Conservation (phyloP, 208 protist species). For the Leishmania lainsoni region DNA sequence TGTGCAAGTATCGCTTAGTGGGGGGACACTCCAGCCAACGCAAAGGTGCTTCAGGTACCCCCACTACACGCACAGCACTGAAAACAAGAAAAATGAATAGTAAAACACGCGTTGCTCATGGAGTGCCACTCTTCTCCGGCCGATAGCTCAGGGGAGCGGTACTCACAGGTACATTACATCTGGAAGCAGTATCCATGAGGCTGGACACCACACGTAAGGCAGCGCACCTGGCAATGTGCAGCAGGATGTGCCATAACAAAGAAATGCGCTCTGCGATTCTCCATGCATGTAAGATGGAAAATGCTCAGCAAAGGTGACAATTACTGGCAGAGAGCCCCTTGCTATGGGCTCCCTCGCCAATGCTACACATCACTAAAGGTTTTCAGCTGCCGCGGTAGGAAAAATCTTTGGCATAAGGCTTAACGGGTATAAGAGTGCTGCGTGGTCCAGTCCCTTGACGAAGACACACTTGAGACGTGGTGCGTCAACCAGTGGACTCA, state of each 20-base stretch:
- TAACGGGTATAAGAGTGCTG: not conserved
- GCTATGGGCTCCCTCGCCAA: not conserved
- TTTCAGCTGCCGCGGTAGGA: not conserved
- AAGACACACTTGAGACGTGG: slow-evolving; percentile 10
- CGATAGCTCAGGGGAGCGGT: not conserved
- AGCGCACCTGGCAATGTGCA: not conserved
- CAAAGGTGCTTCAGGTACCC: not conserved
- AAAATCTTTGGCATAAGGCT: slow-evolving; percentile 5
- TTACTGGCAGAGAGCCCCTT: not conserved
- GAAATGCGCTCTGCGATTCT: not conserved
- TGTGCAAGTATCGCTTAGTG: not conserved
- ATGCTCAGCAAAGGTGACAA: not conserved
- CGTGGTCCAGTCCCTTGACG: not conserved
- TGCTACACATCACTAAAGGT: not conserved
- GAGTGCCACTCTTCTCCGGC: not conserved
- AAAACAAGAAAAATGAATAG: not conserved
- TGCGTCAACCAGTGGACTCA: slow-evolving; percentile 10
- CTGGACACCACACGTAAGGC: not conserved
- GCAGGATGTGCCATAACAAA: not conserved
- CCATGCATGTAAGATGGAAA: too few relatives aligned
- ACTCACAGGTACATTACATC: not conserved
- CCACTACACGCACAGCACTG: not conserved
- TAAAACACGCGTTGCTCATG: not conserved
- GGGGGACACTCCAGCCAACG: not conserved
- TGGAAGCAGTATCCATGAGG: not conserved